Percentiles rank a stretch among this genome's conserved stretches.
These are phyloP conservation scores for Cordyceps militaris DNA, from an alignment of 2,329 filamentous ascomycete species.

Conservation along the genomic window DNA sequence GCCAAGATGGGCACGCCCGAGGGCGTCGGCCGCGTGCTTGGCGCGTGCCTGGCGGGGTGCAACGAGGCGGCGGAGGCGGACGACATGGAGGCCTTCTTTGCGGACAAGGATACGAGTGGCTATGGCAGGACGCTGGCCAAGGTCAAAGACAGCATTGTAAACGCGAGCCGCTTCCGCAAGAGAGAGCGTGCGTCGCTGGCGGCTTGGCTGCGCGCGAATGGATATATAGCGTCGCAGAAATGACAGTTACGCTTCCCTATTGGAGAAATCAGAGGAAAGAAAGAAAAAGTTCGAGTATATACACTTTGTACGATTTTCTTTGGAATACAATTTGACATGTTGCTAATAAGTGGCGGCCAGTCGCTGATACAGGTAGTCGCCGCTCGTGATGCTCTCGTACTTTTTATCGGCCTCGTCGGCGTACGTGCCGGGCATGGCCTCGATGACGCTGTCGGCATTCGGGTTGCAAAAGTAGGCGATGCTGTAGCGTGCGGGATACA, in stretches of 20 bases:
- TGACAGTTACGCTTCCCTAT: not conserved
- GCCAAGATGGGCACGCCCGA: constrained; percentile 74
- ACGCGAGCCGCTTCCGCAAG: not conserved
- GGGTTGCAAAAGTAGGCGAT: constrained; percentile 67
- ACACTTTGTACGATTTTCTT: not conserved
- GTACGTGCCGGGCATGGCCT: constrained; percentile 75
- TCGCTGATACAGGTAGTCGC: constrained; percentile 73
- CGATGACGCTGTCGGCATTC: constrained; percentile 67
- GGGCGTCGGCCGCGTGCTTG: constrained; percentile 80
- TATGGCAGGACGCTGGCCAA: constrained; percentile 83
- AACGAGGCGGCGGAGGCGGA: constrained; percentile 59
- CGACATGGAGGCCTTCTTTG: constrained; percentile 82
- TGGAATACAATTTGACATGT: not conserved
- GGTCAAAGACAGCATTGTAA: constrained; percentile 53
- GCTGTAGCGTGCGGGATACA: constrained; percentile 72
- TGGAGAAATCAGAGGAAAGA: not conserved
- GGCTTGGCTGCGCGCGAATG: not conserved
- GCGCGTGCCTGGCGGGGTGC: constrained; percentile 70
- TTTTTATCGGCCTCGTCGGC: constrained; percentile 60
- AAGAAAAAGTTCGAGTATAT: not conserved
- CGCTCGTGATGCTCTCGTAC: constrained; percentile 70
- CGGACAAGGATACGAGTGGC: constrained; percentile 72
- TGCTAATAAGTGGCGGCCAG: constrained; percentile 65
- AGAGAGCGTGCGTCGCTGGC: constrained; percentile 1
- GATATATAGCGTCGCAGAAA: not conserved